Evolutionary conservation across 163 green algal genomes (phyloP).

Genomic region (Scenedesmus sp.): DNA sequence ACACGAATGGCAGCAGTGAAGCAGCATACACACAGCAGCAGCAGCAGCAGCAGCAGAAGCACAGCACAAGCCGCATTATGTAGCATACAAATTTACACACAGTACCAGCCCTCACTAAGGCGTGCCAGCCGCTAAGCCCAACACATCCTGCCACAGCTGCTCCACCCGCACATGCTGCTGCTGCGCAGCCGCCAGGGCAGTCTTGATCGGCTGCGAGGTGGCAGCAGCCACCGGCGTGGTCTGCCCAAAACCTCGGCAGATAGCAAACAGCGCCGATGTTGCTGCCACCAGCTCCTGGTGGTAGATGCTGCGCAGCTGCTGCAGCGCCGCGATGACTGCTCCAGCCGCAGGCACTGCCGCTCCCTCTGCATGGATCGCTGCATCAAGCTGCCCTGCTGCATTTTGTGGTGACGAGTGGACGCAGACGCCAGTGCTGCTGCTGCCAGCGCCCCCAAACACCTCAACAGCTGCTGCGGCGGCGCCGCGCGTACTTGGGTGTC

Average conservation of each 20-base stretch:
- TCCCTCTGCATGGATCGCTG: neutral
- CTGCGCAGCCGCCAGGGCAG: slow-evolving; percentile 33
- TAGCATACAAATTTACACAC: too few relatives aligned
- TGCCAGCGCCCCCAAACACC: neutral
- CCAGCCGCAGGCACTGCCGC: neutral
- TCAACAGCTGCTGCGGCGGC: slow-evolving; percentile 16
- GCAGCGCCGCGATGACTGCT: neutral
- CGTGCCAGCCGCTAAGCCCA: neutral
- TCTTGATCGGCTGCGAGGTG: slow-evolving; percentile 26
- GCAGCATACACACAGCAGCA: too few relatives aligned
- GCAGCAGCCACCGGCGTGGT: neutral
- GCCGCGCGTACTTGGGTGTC: neutral
- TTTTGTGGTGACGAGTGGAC: neutral
- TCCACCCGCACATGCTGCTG: slow-evolving; percentile 41
- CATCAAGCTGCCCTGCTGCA: neutral
- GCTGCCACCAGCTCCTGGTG: slow-evolving; percentile 39
- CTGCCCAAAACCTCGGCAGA: slow-evolving; percentile 37
- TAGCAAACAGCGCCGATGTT: slow-evolving; percentile 45
- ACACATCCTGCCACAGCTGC: slow-evolving; percentile 41
- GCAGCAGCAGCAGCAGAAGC: too few relatives aligned
- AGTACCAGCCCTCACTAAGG: neutral
- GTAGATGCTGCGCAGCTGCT: slow-evolving; percentile 33
- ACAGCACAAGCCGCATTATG: too few relatives aligned
- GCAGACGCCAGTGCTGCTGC: too few relatives aligned
- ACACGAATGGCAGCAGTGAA: too few relatives aligned